A percentile compares a stretch with the other conserved stretches of the same genome.
These are phyloP conservation scores for Strobilomyces echinocephalus DNA, from an alignment of 768 basidiomycete genomes.

Conservation along the genomic window DNA sequence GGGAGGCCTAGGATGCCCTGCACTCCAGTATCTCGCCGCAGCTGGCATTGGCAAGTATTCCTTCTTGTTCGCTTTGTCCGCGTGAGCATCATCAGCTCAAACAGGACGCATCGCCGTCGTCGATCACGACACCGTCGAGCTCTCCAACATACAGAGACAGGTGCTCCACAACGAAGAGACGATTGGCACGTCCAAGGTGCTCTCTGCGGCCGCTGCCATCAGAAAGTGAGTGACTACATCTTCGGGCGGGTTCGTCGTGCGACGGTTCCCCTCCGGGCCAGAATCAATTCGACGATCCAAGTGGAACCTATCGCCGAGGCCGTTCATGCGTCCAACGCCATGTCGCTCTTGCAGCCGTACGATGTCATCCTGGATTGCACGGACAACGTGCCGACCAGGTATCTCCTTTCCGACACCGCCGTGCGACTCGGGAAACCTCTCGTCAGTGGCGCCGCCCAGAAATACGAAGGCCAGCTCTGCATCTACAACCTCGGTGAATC, in stretches of 20 bases:
- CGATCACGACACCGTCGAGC: slow-evolving; percentile 83
- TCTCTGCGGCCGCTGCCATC: slow-evolving; percentile 72
- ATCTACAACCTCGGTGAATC: slow-evolving; percentile 62
- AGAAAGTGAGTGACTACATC: slow-evolving; percentile 42
- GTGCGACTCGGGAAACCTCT: slow-evolving; percentile 75
- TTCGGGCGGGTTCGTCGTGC: background rate
- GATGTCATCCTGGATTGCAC: slow-evolving; percentile 90
- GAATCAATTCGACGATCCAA: slow-evolving; percentile 68
- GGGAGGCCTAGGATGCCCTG: slow-evolving; percentile 94
- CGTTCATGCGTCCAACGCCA: slow-evolving; percentile 60
- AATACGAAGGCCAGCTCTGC: slow-evolving; percentile 76
- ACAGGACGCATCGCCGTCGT: slow-evolving; percentile 80
- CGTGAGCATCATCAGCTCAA: slow-evolving; percentile 5
- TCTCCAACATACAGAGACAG: slow-evolving; percentile 90
- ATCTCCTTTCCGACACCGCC: slow-evolving; percentile 84
- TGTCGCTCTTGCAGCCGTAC: slow-evolving; percentile 55
- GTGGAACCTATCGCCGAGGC: slow-evolving; percentile 52
- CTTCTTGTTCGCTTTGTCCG: background rate
- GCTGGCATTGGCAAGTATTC: slow-evolving; percentile 76
- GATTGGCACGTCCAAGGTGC: slow-evolving; percentile 74
- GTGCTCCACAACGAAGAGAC: slow-evolving; percentile 75
- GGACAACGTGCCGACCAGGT: slow-evolving; percentile 88
- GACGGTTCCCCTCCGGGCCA: no score
- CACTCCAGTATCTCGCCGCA: slow-evolving; percentile 88
- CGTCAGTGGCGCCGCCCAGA: slow-evolving; percentile 89